Conservation (phyloP, 805 yeast species). For the Hanseniaspora lindneri region DNA sequence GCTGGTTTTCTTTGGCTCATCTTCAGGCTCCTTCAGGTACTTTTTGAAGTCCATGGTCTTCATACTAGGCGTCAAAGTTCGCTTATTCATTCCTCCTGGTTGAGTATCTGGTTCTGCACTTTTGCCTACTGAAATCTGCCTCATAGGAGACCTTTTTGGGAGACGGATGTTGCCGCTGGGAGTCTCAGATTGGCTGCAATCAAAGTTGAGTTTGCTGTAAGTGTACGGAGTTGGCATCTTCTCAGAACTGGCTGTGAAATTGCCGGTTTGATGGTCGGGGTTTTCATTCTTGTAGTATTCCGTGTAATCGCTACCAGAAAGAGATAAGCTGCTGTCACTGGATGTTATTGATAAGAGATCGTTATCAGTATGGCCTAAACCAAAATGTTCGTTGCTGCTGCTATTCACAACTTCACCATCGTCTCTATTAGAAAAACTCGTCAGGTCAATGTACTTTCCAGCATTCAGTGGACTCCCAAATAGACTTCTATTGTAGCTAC, state of each 20-base stretch:
- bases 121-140: not conserved
- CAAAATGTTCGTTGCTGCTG: too few species aligned
- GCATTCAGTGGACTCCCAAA: not conserved
- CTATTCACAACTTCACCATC: too few species aligned
- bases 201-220: not conserved
- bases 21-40: constrained; percentile 1
- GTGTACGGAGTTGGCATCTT: constrained; percentile 7
- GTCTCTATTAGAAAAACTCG: not conserved
- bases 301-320: not conserved
- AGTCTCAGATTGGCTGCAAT: not conserved
- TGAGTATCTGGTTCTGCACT: not conserved
- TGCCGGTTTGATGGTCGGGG: not conserved
- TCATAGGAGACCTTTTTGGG: constrained; percentile 14
- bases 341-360: constrained; percentile 4
- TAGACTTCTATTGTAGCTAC: not conserved
- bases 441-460: constrained; percentile 5
- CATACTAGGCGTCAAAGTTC: constrained; percentile 5
- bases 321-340: not conserved
- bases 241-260: not conserved
- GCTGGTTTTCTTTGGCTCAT: not conserved
- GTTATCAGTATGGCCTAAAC: constrained; percentile 1
- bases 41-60: constrained; percentile 15
- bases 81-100: not conserved
- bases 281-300: not conserved
- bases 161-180: not conserved